These are phyloP conservation scores for Pleomassaria siparia DNA, from an alignment of 2,329 filamentous ascomycete genomes.

Conservation along the genomic window DNA sequence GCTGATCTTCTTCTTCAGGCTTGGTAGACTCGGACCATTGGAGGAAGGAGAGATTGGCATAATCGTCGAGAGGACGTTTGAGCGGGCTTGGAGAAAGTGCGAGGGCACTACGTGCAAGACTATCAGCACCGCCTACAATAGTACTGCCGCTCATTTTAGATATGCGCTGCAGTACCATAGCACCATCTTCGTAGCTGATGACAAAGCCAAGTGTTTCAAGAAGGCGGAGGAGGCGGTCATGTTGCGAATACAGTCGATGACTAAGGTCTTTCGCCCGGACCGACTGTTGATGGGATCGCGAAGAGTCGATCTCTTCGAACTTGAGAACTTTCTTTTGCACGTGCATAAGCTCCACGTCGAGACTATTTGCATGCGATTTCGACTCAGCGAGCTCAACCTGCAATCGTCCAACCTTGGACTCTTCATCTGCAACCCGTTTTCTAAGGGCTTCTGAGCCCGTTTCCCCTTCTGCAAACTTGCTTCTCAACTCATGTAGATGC, in stretches of 20 bases:
- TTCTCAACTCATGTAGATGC: slow-evolving; percentile 68
- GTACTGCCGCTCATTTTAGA: slow-evolving; percentile 57
- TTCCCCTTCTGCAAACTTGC: slow-evolving; percentile 77
- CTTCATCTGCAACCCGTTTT: slow-evolving; percentile 73
- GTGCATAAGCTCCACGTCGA: slow-evolving; percentile 74
- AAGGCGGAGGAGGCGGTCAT: slow-evolving; percentile 78
- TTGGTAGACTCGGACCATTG: slow-evolving; percentile 79
- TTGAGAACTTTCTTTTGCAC: slow-evolving; percentile 66
- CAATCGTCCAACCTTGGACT: slow-evolving; percentile 67
- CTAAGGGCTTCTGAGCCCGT: slow-evolving; percentile 79
- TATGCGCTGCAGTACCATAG: slow-evolving; percentile 73
- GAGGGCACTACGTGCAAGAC: slow-evolving; percentile 54
- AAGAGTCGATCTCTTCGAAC: slow-evolving; percentile 49
- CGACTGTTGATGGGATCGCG: slow-evolving; percentile 69
- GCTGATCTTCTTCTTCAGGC: slow-evolving; percentile 66
- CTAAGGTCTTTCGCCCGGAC: slow-evolving; percentile 79
- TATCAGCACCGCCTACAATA: slow-evolving; percentile 44
- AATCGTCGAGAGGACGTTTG: slow-evolving; percentile 61
- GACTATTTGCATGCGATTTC: slow-evolving; percentile 72
- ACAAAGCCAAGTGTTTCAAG: slow-evolving; percentile 86
- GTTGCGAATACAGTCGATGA: slow-evolving; percentile 77
- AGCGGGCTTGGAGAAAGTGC: slow-evolving; percentile 57
- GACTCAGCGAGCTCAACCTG: slow-evolving; percentile 71
- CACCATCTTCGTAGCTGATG: slow-evolving; percentile 70
- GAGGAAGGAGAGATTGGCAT: slow-evolving; percentile 70